Evolutionary conservation across 495 filamentous ascomycete species (phyloP), one percentile per base, ranked within the genome.

Genomic region (Glonium stellatum): DNA sequence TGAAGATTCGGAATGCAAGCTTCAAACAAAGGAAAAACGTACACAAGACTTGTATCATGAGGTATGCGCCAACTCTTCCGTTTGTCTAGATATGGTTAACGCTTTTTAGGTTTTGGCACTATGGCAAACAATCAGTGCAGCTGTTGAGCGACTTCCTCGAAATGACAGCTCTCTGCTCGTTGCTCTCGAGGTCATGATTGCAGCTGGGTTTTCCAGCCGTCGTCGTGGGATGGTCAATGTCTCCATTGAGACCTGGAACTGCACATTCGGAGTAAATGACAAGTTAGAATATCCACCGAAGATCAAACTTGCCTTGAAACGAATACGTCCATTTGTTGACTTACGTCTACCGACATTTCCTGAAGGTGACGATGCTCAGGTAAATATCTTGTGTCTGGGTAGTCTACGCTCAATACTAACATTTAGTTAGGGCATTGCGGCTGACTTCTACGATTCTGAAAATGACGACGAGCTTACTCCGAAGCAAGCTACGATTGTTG

Each of bases 231-330:
- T 82, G 27, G 76, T 78, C 13, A 83, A 81, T 56, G 61, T 67
- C 4, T 80, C 83, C 31, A 69, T 87, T 23, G 73, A 75, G 5
- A 74, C 83, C 57, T 89, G 85, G 84, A 81, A 82, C 54, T 60
- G 72, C 1, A 82, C 77, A 0, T 86, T 85, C 69, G 81, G 77
- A 1, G 63, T 58, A 36, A 73, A 80, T 58, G 64, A 75, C 8
- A 58, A 55, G 8, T 53, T 82, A 8, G 66, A 73, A 39, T 83
- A 80, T 67, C 76, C 82, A 1, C 54, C 66, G 15, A 58, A 67
- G n/a, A 67, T 89, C 19, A 72, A 73, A 44, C 60, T 60, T 4
- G 78, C 77, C 11, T 65, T 89, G 34, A 71, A 72, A 31, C 75
- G 71, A 34, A 66, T 86, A 15, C 65, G 74, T 31, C 64, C 71